Evolutionary conservation across 1,284 basidiomycete genomes (phyloP).

Genomic region (Coriolopsis trogii): DNA sequence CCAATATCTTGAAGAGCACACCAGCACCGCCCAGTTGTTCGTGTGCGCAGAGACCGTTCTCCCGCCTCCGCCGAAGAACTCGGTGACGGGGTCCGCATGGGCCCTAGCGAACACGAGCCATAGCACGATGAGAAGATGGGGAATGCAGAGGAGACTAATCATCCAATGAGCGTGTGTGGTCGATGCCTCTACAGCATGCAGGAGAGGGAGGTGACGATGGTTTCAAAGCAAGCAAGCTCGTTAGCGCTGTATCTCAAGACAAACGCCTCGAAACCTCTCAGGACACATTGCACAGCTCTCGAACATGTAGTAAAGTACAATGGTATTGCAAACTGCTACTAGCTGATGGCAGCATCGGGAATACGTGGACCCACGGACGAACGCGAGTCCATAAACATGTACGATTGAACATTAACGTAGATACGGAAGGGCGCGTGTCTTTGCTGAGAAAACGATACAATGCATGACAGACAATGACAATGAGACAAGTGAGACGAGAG

Average conservation of each 20-base stretch:
- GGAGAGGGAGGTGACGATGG: neutral
- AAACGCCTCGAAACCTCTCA: too few relatives aligned
- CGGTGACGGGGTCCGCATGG: constrained; percentile 17
- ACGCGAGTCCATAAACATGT: constrained; percentile 12
- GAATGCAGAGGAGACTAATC: neutral
- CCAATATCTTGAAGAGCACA: constrained; percentile 95
- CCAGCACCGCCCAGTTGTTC: constrained; percentile 98
- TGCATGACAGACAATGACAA: neutral
- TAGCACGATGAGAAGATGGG: constrained; percentile 6
- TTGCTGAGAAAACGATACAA: neutral
- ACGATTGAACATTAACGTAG: constrained; percentile 20
- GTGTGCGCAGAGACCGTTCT: constrained; percentile 66
- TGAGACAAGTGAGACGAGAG: neutral
- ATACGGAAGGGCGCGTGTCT: neutral
- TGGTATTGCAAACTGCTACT: neutral
- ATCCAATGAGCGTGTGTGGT: neutral
- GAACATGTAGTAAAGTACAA: too few relatives aligned
- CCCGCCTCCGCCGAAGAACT: constrained; percentile 29
- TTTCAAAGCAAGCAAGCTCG: neutral
- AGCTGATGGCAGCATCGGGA: too few relatives aligned
- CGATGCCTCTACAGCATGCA: neutral
- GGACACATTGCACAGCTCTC: too few relatives aligned
- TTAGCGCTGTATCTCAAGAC: too few relatives aligned
- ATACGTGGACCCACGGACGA: too few relatives aligned
- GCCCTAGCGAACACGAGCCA: constrained; percentile 10